Evolutionary conservation across 345 rosid species (phyloP).

Genomic region (Nephelium lappaceum): DNA sequence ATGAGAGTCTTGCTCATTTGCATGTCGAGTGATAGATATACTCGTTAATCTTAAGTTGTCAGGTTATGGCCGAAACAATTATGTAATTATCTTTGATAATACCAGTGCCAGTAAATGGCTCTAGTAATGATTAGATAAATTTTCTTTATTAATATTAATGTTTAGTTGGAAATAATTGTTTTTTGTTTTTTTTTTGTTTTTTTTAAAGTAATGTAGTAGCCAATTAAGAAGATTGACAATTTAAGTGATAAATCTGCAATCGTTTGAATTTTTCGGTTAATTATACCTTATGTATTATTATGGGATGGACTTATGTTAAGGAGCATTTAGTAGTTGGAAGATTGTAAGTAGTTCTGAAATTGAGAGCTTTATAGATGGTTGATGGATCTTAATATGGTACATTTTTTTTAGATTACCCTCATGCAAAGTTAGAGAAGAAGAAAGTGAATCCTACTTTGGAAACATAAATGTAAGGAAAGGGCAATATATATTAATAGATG

Average conservation of each 20-base stretch:
- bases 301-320: not conserved
- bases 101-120: too few species aligned
- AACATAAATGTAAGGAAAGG: too few species aligned
- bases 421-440: not conserved
- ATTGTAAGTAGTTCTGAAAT: not conserved
- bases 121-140: not conserved
- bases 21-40: not conserved
- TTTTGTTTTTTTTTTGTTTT: too few species aligned
- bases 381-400: not conserved
- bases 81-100: too few species aligned
- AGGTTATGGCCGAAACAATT: too few species aligned
- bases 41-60: not conserved
- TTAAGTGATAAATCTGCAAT: not conserved
- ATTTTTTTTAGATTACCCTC: not conserved
- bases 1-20: not conserved
- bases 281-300: not conserved
- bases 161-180: not conserved
- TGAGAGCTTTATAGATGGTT: not conserved
- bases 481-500: too few species aligned
- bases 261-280: not conserved
- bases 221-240: not conserved
- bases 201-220: too few species aligned
- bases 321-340: not conserved
- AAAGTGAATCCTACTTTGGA: not conserved
- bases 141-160: not conserved